phyloP scores from a whole-genome alignment of 2,329 filamentous ascomycete species.

The Teratosphaeria epicoccoides region DNA sequence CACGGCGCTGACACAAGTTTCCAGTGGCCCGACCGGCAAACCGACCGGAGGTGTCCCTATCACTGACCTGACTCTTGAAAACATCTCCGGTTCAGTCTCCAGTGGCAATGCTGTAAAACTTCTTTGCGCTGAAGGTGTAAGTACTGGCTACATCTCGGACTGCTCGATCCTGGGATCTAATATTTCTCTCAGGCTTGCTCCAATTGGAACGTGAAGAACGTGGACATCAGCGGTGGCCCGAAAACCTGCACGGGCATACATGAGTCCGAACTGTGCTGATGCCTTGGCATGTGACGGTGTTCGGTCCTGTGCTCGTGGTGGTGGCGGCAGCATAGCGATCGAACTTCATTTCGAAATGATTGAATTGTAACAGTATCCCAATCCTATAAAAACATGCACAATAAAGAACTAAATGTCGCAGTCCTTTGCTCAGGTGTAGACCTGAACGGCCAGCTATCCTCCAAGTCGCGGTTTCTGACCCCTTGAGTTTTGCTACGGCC shows the following conservation, averaged over 20 bases:
- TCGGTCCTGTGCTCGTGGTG: too few relatives aligned
- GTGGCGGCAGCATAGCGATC: too few relatives aligned
- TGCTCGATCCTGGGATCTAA: background rate
- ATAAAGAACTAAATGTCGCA: too few relatives aligned
- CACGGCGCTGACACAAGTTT: background rate
- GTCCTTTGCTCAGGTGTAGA: too few relatives aligned
- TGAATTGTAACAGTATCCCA: background rate
- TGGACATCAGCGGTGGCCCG: constrained; percentile 42
- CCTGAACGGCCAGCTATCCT: too few relatives aligned
- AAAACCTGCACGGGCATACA: background rate
- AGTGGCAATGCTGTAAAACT: constrained; percentile 37
- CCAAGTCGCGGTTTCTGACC: too few relatives aligned
- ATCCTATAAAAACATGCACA: too few relatives aligned
- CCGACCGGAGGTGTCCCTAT: constrained; percentile 46
- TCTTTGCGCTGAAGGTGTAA: constrained; percentile 39
- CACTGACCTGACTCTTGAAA: constrained; percentile 37
- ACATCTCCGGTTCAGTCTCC: constrained; percentile 36
- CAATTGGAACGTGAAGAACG: constrained; percentile 43
- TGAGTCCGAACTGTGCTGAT: too few relatives aligned
- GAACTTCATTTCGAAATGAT: too few relatives aligned
- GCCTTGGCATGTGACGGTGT: too few relatives aligned
- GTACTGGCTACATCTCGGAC: background rate
- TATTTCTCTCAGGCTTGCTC: constrained; percentile 26
- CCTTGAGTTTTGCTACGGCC: too few relatives aligned
- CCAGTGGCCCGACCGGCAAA: constrained; percentile 26